These are phyloP conservation scores for Gorgonomyces haynaldii DNA, from an alignment of 192 early-diverging fungal genomes.

Conservation along the genomic window DNA sequence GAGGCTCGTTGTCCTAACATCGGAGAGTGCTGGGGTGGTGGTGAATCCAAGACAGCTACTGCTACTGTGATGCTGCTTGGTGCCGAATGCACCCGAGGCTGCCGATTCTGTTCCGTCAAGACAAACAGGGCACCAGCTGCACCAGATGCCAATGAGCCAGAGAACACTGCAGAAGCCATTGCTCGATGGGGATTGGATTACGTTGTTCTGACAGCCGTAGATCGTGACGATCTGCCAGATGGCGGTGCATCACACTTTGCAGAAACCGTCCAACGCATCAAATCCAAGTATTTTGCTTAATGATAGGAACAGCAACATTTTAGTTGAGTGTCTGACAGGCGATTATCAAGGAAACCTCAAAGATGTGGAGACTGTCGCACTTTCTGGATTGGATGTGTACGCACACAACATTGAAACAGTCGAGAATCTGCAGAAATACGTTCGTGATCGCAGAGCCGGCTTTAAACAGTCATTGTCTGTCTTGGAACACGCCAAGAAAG, in stretches of 20 bases:
- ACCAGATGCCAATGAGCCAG: conserved; percentile 81
- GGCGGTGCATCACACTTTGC: conserved; percentile 92
- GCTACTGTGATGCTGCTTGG: conserved; percentile 99
- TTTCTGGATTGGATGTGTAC: conserved; percentile 90
- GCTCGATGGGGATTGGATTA: conserved; percentile 93
- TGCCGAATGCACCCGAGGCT: conserved; percentile 94
- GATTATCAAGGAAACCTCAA: conserved; percentile 77
- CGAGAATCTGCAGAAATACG: conserved; percentile 73
- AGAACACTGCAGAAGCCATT: conserved; percentile 86
- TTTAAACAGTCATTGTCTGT: conserved; percentile 88
- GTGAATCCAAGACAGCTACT: conserved; percentile 86
- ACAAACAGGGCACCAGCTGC: conserved; percentile 75
- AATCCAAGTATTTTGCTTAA: conserved; percentile 47
- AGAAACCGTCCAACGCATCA: conserved; percentile 76
- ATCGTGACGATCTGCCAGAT: conserved; percentile 88
- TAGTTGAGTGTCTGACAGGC: conserved; percentile 93
- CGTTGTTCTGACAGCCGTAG: conserved; percentile 93
- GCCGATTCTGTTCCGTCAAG: conserved; percentile 97
- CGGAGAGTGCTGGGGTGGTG: conserved; percentile 98
- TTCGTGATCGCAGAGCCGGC: conserved; percentile 83
- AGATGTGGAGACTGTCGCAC: conserved; percentile 70
- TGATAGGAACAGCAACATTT: conserved; percentile 68
- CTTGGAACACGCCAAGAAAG: conserved; percentile 74
- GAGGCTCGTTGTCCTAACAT: conserved; percentile 97
- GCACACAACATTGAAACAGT: conserved; percentile 98